A percentile compares a stretch with the other conserved stretches of the same genome.
phyloP scores from a whole-genome alignment of 495 filamentous ascomycete genomes.

The Durotheca rogersii region DNA sequence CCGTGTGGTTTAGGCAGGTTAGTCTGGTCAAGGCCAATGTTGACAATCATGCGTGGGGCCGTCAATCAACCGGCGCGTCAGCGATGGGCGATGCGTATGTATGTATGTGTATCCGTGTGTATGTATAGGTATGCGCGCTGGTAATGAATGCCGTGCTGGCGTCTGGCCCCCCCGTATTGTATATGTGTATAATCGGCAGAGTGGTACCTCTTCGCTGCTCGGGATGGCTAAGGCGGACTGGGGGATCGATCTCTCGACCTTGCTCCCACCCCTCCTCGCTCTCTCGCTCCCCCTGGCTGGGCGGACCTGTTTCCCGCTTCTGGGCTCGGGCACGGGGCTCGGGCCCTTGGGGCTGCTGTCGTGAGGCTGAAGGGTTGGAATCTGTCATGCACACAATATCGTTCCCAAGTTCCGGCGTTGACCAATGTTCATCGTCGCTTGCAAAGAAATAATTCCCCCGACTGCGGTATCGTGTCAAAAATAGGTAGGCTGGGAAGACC shows the following conservation, averaged over 20 bases:
- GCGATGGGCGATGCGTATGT: neutral
- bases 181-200: too few species aligned
- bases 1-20: neutral
- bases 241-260: too few species aligned
- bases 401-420: neutral
- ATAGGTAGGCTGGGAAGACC: constrained; percentile 3
- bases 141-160: too few species aligned
- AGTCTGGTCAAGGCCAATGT: neutral
- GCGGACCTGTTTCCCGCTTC: too few species aligned
- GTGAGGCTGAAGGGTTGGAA: constrained; percentile 7
- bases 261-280: too few species aligned
- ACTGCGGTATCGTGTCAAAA: neutral
- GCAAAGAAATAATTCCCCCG: constrained; percentile 7
- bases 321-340: too few species aligned
- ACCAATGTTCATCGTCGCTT: neutral
- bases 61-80: neutral
- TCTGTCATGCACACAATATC: constrained; percentile 8
- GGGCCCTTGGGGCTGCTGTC: neutral
- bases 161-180: too few species aligned
- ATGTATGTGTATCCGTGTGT: neutral
- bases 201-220: too few species aligned
- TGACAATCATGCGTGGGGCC: neutral
- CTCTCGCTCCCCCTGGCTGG: too few species aligned
- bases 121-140: too few species aligned
- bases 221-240: too few species aligned